Evolutionary conservation across 2,329 filamentous ascomycete genomes (phyloP).

Genomic region (Diatrype stigma): DNA sequence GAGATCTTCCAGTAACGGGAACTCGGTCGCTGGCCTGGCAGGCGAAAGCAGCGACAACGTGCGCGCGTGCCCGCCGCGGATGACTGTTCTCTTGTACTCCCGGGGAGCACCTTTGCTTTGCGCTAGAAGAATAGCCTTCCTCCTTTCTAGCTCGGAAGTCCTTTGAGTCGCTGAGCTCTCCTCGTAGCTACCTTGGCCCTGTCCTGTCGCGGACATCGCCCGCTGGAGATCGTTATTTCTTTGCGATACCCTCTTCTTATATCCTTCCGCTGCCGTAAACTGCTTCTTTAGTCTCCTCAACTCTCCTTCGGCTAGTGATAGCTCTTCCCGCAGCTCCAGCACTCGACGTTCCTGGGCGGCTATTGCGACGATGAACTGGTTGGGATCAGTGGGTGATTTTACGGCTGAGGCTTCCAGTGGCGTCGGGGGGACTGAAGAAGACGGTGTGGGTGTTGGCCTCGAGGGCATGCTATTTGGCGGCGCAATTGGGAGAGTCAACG

Average conservation of each 20-base stretch:
- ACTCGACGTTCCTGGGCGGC: slow-evolving; percentile 89
- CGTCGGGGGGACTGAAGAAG: slow-evolving; percentile 46
- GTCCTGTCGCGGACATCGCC: slow-evolving; percentile 20
- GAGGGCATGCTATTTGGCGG: slow-evolving; percentile 48
- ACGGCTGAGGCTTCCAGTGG: slow-evolving; percentile 42
- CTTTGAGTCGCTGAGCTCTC: slow-evolving; percentile 36
- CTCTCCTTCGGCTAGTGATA: slow-evolving; percentile 76
- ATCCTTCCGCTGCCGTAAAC: slow-evolving; percentile 73
- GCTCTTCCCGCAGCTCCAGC: slow-evolving; percentile 84
- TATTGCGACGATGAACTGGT: slow-evolving; percentile 79
- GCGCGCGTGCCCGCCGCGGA: slow-evolving; percentile 61
- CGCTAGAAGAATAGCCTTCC: slow-evolving; percentile 60
- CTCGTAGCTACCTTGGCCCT: slow-evolving; percentile 27
- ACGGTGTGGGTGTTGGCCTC: slow-evolving; percentile 48
- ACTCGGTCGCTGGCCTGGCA: slow-evolving; percentile 41
- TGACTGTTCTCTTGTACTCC: slow-evolving; percentile 55
- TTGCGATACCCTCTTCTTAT: slow-evolving; percentile 68
- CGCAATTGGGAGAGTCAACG: slow-evolving; percentile 58
- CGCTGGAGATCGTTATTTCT: slow-evolving; percentile 57
- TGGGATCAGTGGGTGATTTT: slow-evolving; percentile 49
- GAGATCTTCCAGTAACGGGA: slow-evolving; percentile 38
- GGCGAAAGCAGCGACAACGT: slow-evolving; percentile 80
- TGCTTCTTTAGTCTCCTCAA: slow-evolving; percentile 74
- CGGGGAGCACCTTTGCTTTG: slow-evolving; percentile 37
- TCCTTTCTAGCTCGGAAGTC: slow-evolving; percentile 65